A percentile compares a stretch with the other conserved stretches of the same genome.
These are phyloP conservation scores for Pisolithus microcarpus DNA, from an alignment of 768 basidiomycete species.

Conservation along the genomic window DNA sequence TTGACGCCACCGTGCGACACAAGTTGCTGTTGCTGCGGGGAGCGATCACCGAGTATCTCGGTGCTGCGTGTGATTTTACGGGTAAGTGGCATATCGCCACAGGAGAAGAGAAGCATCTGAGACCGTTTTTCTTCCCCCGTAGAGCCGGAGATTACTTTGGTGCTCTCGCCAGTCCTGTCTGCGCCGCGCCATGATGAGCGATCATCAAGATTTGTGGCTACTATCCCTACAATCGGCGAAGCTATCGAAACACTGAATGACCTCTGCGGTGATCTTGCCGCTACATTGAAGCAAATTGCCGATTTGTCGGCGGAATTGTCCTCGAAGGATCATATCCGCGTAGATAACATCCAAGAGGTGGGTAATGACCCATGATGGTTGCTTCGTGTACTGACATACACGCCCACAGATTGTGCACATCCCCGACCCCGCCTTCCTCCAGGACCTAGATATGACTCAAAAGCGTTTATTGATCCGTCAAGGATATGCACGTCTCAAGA, in stretches of 20 bases:
- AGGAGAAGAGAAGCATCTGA: neutral
- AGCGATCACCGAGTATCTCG: conserved; percentile 59
- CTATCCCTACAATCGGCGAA: conserved; percentile 71
- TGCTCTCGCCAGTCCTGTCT: conserved; percentile 61
- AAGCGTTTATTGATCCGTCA: conserved; percentile 60
- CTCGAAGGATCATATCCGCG: conserved; percentile 60
- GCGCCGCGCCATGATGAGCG: conserved; percentile 53
- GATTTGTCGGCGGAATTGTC: conserved; percentile 65
- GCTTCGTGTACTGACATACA: neutral
- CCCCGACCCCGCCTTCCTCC: conserved; percentile 48
- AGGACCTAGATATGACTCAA: conserved; percentile 62
- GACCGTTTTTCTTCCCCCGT: neutral
- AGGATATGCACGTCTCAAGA: conserved; percentile 45
- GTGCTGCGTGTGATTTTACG: conserved; percentile 65
- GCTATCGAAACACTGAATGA: conserved; percentile 59
- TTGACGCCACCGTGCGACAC: conserved; percentile 48
- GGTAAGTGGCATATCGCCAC: conserved; percentile 30
- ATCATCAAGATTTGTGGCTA: conserved; percentile 55
- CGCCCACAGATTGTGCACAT: conserved; percentile 39
- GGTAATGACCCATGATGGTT: conserved; percentile 7
- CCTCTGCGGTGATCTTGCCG: conserved; percentile 54
- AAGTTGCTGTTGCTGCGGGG: conserved; percentile 56
- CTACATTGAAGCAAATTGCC: conserved; percentile 56
- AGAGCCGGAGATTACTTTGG: conserved; percentile 68
- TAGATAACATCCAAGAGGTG: conserved; percentile 69